These are phyloP conservation scores for Secale cereale DNA, from an alignment of 176 grass and related monocot genomes.

Conservation along the genomic window DNA sequence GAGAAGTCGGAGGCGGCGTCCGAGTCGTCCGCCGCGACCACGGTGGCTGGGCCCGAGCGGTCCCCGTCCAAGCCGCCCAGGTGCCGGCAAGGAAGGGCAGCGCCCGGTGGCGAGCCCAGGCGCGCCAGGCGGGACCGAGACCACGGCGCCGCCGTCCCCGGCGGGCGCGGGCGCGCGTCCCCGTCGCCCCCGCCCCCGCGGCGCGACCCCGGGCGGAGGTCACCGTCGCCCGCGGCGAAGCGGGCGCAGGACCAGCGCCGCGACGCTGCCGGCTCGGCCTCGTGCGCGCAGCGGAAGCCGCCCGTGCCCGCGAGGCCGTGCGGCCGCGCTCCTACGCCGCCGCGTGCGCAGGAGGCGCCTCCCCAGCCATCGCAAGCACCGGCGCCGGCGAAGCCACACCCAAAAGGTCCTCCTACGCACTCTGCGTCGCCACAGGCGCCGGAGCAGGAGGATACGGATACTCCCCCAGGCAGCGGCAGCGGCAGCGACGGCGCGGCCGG, in stretches of 20 bases:
- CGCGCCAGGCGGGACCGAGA: constrained; percentile 40
- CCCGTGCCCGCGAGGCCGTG: constrained; percentile 18
- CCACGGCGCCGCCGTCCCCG: not conserved
- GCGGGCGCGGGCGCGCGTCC: constrained; percentile 39
- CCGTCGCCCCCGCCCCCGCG: constrained; percentile 39
- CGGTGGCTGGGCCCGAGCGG: constrained; percentile 27
- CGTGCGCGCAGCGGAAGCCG: not conserved
- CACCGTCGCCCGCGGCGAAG: constrained; percentile 59
- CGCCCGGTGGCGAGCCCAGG: constrained; percentile 37
- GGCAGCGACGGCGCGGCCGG: not conserved
- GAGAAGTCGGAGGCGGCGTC: constrained; percentile 40
- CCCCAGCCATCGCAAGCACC: not conserved
- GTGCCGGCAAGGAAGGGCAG: not conserved
- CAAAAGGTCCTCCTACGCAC: not conserved
- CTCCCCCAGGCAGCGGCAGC: not conserved
- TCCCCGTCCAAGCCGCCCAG: constrained; percentile 44
- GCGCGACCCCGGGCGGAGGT: constrained; percentile 50
- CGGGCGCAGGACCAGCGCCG: constrained; percentile 39
- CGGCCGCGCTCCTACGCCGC: constrained; percentile 27
- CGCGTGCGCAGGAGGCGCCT: constrained; percentile 14
- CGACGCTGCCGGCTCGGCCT: not conserved
- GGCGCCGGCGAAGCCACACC: not conserved
- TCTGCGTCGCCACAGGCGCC: not conserved
- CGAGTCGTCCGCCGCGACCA: constrained; percentile 46
- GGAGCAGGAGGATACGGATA: not conserved